Conservation (phyloP, 2,329 filamentous ascomycete genomes). For the Colletotrichum higginsianum region DNA sequence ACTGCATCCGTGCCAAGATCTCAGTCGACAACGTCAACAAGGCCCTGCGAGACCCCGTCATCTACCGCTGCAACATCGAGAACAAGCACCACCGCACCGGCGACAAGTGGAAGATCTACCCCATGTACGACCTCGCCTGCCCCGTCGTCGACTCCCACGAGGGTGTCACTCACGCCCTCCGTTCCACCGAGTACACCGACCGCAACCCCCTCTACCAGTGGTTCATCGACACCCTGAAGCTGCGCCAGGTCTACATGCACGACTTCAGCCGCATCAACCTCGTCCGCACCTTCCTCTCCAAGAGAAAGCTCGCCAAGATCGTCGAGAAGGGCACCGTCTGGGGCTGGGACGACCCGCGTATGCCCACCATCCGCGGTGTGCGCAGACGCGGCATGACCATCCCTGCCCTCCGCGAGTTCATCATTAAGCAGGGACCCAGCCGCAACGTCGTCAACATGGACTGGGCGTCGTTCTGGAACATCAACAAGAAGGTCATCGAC, state of each 20-base stretch:
- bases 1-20: conserved; percentile 97
- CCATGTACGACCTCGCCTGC: conserved; percentile 89
- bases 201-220: conserved; percentile 90
- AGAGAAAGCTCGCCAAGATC: conserved; percentile 88
- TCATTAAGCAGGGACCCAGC: conserved; percentile 86
- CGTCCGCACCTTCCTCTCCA: conserved; percentile 84
- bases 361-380: conserved; percentile 88
- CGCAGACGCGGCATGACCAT: conserved; percentile 85
- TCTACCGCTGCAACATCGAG: conserved; percentile 90
- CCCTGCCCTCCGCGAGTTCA: conserved; percentile 84
- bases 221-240: conserved; percentile 82
- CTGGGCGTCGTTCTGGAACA: conserved; percentile 81
- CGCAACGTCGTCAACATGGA: conserved; percentile 89
- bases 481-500: conserved; percentile 88
- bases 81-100: conserved; percentile 83
- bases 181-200: conserved; percentile 90
- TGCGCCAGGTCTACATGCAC: conserved; percentile 87
- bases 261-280: conserved; percentile 91
- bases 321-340: conserved; percentile 83
- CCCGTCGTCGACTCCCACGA: conserved; percentile 86
- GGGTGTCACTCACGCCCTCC: conserved; percentile 86
- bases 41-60: conserved; percentile 95
- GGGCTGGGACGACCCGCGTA: conserved; percentile 90
- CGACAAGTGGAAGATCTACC: conserved; percentile 86
- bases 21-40: conserved; percentile 94